phyloP scores from a whole-genome alignment of 148 eudicot genomes.

The Vaccinium macrocarpon region DNA sequence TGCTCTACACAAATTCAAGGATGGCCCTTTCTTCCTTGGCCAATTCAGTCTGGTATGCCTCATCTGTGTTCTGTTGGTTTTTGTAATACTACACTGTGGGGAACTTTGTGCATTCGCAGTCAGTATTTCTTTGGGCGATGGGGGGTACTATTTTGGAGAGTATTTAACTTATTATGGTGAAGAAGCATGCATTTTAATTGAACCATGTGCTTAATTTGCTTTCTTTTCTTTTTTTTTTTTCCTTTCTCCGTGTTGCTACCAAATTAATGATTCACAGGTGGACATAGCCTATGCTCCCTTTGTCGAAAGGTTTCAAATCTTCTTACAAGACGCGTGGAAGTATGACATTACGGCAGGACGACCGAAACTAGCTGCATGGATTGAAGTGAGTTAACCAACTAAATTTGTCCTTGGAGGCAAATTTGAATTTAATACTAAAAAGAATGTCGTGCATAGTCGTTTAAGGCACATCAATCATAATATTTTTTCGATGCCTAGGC shows the following conservation, averaged over 20 bases:
- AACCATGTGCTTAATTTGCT: neutral
- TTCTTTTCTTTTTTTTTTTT: no score
- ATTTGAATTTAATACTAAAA: neutral
- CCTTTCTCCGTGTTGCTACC: neutral
- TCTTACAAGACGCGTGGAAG: conserved; percentile 54
- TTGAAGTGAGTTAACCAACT: conserved; percentile 43
- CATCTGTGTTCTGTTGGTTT: neutral
- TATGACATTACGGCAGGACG: conserved; percentile 59
- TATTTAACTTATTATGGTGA: neutral
- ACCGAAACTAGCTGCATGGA: conserved; percentile 59
- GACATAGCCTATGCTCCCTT: conserved; percentile 81
- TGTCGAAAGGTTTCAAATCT: conserved; percentile 61
- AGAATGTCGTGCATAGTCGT: neutral
- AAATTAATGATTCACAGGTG: conserved; percentile 6
- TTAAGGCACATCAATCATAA: no score
- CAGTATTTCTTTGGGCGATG: neutral
- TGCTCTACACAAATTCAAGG: conserved; percentile 69
- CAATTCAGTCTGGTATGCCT: conserved; percentile 65
- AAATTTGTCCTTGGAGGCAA: neutral
- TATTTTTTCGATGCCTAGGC: neutral
- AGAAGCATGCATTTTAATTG: neutral
- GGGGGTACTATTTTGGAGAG: no score
- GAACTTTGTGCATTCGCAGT: neutral
- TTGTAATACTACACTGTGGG: neutral
- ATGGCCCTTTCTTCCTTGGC: conserved; percentile 86